Evolutionary conservation across 192 early-diverging fungal species (phyloP), one percentile per base, ranked within the genome.

Genomic region (Linnemannia elongata): DNA sequence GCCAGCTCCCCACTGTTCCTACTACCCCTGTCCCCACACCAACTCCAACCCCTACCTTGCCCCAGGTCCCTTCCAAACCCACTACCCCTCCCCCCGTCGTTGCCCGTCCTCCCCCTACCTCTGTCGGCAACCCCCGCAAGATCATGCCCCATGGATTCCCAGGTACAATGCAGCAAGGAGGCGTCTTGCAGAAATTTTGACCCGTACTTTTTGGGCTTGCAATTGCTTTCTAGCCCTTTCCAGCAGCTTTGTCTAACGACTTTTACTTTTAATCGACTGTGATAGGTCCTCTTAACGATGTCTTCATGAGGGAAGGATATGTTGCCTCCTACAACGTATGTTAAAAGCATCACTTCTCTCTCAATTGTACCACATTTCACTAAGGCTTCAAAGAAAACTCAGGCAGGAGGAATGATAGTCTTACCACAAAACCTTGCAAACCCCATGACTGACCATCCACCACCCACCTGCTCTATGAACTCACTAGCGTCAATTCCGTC

Each of bases 271-370:
- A 33, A 10, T 36, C 70, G 30, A 41, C 70, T 22, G 7, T 30
- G 72, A 82, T 91, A 88, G 96, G 96, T 30, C 95, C 96, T 6
- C 88, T 97, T n/a, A 94, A 93, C 63, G 96, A 97, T 82, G 81
- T 94, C 30, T 81, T 96, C 18, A 74, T 92, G 45, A 90, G 95
- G 42, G 92, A 92, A 44, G 92, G 93, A 66, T 97, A 96, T 87
- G 92, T 94, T 4, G 90, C 90, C 7, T 95, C 94, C 1, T 97
- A 92, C 88, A 97, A 97, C 90, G 85, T 69, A 87, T 75, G 76
- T 57, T 15, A 27, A 12, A 30, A 66, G 9, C 10, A 2, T 33
- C 27, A 15, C 24, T 66, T 66, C 12, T 33, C 60, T 30, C 60
- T 45, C 44, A 45, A 45, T 45, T 45, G 13, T 12, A 66, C 2